Base-by-base conservation (phyloP, 495 filamentous ascomycete species). In the Hamigera avellanea region DNA sequence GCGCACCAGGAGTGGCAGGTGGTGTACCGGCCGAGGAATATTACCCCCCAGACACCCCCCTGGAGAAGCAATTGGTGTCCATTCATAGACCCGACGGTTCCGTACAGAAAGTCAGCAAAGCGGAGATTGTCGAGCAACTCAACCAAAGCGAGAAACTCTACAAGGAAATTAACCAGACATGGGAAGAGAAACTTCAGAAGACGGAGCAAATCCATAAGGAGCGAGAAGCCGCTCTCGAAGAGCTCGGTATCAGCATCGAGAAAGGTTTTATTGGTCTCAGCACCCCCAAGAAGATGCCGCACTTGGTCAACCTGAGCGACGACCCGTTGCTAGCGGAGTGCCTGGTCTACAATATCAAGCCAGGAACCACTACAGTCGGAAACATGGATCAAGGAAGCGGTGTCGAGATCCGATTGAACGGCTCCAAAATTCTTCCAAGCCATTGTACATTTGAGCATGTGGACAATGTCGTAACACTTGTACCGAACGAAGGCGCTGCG, bases 171-270 rank as follows among this genome's bases (percentile, higher is more conserved):
- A 99, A 99, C 48, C 88, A 96, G 64, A 96, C 91, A 0, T 99
- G 91, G 91, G 91, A 99, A 62, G 75, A 99, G 60, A 95, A 95
- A 49, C 64, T 99, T 45, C 70, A 76, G 46, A 94, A 91, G 57
- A 99, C 91, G 1, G 91, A 99, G 50, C 72, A 83, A 40, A 95
- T 99, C 39, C 93, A 96, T 66, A 95, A 93, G 50, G 91, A 99
- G 53, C 83, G 91, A 35, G 91, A 99, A 61, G 73, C 84, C 23
- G 93, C 91, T 8, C 64, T 99, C 21, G 91, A 99, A 61, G 91
- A 99, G 54, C 70, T 99, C 17, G 91, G 91, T 37, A 95, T 99
- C 57, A 94, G 86, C 54, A 99, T 99, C 44, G 91, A 96, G 53
- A 99, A 96, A 54, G 91, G 93, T 10, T 95, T 94, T 53, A 78